Percentiles rank a stretch among this genome's conserved stretches.
phyloP scores from a whole-genome alignment of 106 monocot species.

The Dendrobium chrysotoxum region DNA sequence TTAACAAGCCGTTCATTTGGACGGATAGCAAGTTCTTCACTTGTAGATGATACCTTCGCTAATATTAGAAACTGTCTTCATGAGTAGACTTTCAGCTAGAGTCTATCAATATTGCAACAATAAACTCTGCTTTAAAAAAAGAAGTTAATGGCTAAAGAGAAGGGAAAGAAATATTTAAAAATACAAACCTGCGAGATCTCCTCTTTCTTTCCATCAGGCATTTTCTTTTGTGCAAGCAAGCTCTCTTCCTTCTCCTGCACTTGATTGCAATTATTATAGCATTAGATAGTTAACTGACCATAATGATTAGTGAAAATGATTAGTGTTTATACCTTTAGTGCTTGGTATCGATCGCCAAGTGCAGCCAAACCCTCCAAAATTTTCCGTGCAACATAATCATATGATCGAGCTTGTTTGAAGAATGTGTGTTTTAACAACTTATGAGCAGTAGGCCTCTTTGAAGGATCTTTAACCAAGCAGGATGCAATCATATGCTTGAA shows the following conservation, averaged over 20 bases:
- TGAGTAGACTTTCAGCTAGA: not conserved
- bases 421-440: conserved; percentile 81
- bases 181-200: conserved; percentile 61
- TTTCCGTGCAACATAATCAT: conserved; percentile 55
- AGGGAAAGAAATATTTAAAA: not conserved
- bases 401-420: conserved; percentile 85
- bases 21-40: not conserved
- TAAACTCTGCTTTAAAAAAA: not conserved
- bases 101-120: not conserved
- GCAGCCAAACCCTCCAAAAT: conserved; percentile 74
- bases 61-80: not conserved
- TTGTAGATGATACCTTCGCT: not conserved
- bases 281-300: not conserved
- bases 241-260: conserved; percentile 68
- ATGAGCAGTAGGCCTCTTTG: conserved; percentile 68
- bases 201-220: conserved; percentile 57
- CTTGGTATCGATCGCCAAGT: conserved; percentile 69
- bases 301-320: not conserved
- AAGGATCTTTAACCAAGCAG: conserved; percentile 96
- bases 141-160: not conserved
- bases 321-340: conserved; percentile 46
- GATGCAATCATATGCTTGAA: conserved; percentile 83
- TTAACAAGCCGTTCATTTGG: not conserved
- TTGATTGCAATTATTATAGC: not conserved
- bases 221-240: conserved; percentile 79